These are phyloP conservation scores for Schwanniomyces pseudopolymorphus DNA, from an alignment of 805 yeast genomes.

Conservation along the genomic window DNA sequence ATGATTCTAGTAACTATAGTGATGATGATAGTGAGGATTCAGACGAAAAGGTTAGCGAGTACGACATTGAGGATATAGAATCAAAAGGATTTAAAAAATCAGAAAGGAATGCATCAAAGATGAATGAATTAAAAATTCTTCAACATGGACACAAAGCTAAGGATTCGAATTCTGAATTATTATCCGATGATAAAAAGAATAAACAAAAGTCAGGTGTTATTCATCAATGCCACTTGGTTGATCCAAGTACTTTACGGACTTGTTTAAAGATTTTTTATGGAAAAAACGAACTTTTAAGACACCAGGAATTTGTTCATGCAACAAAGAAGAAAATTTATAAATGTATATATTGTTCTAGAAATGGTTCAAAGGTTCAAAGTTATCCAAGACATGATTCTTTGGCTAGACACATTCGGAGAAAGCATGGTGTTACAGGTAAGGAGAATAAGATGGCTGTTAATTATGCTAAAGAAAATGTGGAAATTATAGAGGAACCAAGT, in stretches of 20 bases:
- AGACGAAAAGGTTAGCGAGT: neutral
- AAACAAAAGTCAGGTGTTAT: constrained; percentile 24
- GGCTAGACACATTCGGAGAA: constrained; percentile 43
- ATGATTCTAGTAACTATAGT: constrained; percentile 1
- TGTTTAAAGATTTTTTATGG: constrained; percentile 45
- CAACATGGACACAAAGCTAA: constrained; percentile 2
- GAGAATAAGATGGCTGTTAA: constrained; percentile 45
- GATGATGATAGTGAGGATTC: neutral
- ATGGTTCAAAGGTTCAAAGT: constrained; percentile 35
- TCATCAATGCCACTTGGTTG: constrained; percentile 43
- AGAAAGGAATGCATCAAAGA: neutral
- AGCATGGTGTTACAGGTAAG: constrained; percentile 44
- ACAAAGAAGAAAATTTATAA: constrained; percentile 41
- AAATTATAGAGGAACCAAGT: constrained; percentile 31
- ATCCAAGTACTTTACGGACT: constrained; percentile 28
- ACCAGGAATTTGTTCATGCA: constrained; percentile 48
- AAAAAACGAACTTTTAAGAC: constrained; percentile 42
- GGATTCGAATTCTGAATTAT: neutral
- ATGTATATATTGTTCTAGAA: constrained; percentile 38
- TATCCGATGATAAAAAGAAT: constrained; percentile 10
- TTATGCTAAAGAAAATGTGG: constrained; percentile 43
- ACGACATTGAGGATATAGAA: neutral
- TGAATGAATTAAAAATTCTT: neutral
- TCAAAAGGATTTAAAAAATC: neutral
- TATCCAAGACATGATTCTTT: constrained; percentile 46